phyloP scores from a whole-genome alignment of 2,329 filamentous ascomycete species.

The Penicillium sp. region DNA sequence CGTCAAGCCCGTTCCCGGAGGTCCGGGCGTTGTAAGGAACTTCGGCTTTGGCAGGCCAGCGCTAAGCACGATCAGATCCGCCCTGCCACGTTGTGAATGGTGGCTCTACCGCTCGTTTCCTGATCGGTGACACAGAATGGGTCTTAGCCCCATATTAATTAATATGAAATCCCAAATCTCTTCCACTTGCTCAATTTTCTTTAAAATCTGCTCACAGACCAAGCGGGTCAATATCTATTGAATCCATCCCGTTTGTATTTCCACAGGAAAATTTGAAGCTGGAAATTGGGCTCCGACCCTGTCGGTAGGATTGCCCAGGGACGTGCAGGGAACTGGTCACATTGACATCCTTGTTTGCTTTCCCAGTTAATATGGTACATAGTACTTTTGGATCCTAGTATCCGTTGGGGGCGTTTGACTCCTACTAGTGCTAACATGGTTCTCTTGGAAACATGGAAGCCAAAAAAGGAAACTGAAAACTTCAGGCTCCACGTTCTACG shows the following conservation, averaged over 20 bases:
- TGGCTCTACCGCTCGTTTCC: slow-evolving; percentile 26
- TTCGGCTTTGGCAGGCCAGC: slow-evolving; percentile 5
- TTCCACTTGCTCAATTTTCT: neutral
- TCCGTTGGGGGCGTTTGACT: neutral
- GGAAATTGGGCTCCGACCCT: neutral
- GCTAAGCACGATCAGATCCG: slow-evolving; percentile 30
- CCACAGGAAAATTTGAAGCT: neutral
- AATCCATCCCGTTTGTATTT: neutral
- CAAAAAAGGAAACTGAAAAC: neutral
- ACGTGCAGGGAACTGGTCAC: slow-evolving; percentile 17
- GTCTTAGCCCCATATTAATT: slow-evolving; percentile 4
- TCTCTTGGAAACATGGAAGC: slow-evolving; percentile 1
- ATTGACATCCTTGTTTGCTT: slow-evolving; percentile 12
- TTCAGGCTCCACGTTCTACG: slow-evolving; percentile 16
- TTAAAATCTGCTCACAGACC: neutral
- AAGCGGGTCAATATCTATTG: neutral
- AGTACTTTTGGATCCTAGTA: neutral
- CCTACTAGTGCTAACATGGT: neutral
- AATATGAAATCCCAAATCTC: slow-evolving; percentile 1
- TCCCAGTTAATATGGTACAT: too few relatives aligned
- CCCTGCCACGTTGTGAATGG: slow-evolving; percentile 30
- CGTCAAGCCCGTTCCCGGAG: slow-evolving; percentile 9
- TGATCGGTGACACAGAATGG: slow-evolving; percentile 13
- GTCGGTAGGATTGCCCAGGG: neutral
- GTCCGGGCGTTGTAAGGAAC: slow-evolving; percentile 3